Percentiles rank a stretch among this genome's conserved stretches.
Conservation (phyloP, 768 basidiomycete genomes). For the Paxillus rubicundulus region DNA sequence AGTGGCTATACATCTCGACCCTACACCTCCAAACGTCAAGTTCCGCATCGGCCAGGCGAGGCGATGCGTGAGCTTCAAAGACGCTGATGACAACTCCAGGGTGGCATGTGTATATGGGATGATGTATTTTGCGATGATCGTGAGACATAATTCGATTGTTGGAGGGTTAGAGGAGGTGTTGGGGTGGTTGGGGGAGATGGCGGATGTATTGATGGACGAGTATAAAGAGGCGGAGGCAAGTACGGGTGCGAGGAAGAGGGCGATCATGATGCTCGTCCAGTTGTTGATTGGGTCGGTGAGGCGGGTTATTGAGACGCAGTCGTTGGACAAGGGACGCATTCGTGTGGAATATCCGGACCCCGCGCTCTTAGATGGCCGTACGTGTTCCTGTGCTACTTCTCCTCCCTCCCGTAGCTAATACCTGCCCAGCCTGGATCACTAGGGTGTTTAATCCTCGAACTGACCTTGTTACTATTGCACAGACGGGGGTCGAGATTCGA, state of each 20-base stretch:
- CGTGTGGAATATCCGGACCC: slow-evolving; percentile 58
- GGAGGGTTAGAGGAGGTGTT: slow-evolving; percentile 47
- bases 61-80: slow-evolving; percentile 64
- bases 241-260: slow-evolving; percentile 20
- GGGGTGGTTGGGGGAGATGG: slow-evolving; percentile 65
- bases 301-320: slow-evolving; percentile 44
- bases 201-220: slow-evolving; percentile 53
- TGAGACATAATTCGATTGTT: slow-evolving; percentile 50
- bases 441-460: slow-evolving; percentile 46
- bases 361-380: slow-evolving; percentile 52
- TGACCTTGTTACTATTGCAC: slow-evolving; percentile 39
- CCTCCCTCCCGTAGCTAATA: slow-evolving; percentile 8
- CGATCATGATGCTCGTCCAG: slow-evolving; percentile 42
- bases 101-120: slow-evolving; percentile 73
- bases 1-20: slow-evolving; percentile 67
- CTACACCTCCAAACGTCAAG: slow-evolving; percentile 41
- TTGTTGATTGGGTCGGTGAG: slow-evolving; percentile 58
- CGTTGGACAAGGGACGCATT: slow-evolving; percentile 37
- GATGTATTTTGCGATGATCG: slow-evolving; percentile 64
- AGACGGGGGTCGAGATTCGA: slow-evolving; percentile 55
- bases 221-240: slow-evolving; percentile 34
- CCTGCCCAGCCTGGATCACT: slow-evolving; percentile 53
- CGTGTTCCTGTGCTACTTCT: slow-evolving; percentile 20
- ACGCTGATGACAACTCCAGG: slow-evolving; percentile 61
- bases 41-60: slow-evolving; percentile 63